Base-by-base conservation (phyloP, 495 filamentous ascomycete species). In the Mycothermus thermophilus region DNA sequence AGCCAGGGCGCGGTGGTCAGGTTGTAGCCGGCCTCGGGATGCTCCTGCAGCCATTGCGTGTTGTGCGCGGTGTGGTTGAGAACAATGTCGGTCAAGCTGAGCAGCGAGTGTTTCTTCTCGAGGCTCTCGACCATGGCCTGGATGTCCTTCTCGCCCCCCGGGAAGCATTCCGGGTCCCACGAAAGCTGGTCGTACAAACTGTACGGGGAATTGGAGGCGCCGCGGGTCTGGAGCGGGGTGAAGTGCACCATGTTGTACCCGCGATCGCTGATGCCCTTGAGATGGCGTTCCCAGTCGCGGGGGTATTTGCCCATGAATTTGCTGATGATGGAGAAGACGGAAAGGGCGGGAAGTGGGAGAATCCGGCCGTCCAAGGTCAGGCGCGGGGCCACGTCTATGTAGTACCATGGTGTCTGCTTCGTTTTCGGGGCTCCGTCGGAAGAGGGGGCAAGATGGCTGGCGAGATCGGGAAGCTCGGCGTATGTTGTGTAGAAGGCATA, bases 241-340 rank as follows among this genome's bases (percentile, higher is more conserved):
- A 96, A 99, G 57, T 99, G 92, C 35, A 99, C 74, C 84, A 96
- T 93, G 57, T 99, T 99, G 62, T 99, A 99, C 5, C 85, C 84
- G 23, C 90, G 71, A 32, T 80, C 74, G 40, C 79, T 75, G 43
- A 96, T 90, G 26, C 90, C 90, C 41, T 71, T 64, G 34, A 96
- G 67, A 51, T 96, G 86, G 11, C 72, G 75, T 38, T 95, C 76
- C 87, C 87, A 99, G 40, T 86, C 79, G 2, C 65, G 62, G 1
- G 90, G 87, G 47, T 83, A 90, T 47, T 77, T 75, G 24, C 92
- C 92, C 80, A 99, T 88, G 65, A 93, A 94, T 58, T 96, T 99
- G 36, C 86, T 94, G 38, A 96, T 79, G 23, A 88, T 66, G n/a
- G 92, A 95, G 58, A 88, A 92, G 28, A 93, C 74, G 0, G 85